phyloP scores from a whole-genome alignment of 2,329 filamentous ascomycete species.

The Didymella pinodella region DNA sequence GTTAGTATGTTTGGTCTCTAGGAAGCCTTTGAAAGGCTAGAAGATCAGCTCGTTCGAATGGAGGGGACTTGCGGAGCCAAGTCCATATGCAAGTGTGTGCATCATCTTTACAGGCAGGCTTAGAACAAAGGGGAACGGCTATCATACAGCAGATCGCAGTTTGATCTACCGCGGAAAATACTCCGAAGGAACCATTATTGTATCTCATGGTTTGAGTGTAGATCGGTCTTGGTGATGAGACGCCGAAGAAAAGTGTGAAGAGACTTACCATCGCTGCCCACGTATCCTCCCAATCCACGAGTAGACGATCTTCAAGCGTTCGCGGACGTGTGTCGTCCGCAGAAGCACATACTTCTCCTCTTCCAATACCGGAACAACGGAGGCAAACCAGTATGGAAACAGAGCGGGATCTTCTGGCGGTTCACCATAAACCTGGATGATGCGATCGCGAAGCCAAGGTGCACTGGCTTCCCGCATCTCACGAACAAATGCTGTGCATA shows the following conservation, averaged over 20 bases:
- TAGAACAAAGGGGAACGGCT: not conserved
- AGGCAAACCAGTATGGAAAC: slow-evolving; percentile 92
- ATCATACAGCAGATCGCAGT: not conserved
- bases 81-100: slow-evolving; percentile 1
- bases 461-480: slow-evolving; percentile 74
- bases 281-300: slow-evolving; percentile 79
- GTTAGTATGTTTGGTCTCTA: slow-evolving; percentile 4
- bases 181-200: not conserved
- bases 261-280: slow-evolving; percentile 71
- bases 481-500: slow-evolving; percentile 71
- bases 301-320: slow-evolving; percentile 83
- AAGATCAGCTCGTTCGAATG: not conserved
- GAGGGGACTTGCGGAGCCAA: not conserved
- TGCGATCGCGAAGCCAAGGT: slow-evolving; percentile 76
- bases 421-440: slow-evolving; percentile 77
- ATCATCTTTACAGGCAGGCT: slow-evolving; percentile 4
- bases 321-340: slow-evolving; percentile 75
- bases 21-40: not conserved
- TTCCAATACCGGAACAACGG: slow-evolving; percentile 78
- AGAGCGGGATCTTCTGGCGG: slow-evolving; percentile 76
- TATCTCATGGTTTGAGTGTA: slow-evolving; percentile 5
- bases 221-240: slow-evolving; percentile 7
- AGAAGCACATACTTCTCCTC: slow-evolving; percentile 81
- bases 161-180: not conserved
- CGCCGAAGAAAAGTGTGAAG: slow-evolving; percentile 1